phyloP scores from a whole-genome alignment of 1,139 yeast species.

The Neolecta irregularis region DNA sequence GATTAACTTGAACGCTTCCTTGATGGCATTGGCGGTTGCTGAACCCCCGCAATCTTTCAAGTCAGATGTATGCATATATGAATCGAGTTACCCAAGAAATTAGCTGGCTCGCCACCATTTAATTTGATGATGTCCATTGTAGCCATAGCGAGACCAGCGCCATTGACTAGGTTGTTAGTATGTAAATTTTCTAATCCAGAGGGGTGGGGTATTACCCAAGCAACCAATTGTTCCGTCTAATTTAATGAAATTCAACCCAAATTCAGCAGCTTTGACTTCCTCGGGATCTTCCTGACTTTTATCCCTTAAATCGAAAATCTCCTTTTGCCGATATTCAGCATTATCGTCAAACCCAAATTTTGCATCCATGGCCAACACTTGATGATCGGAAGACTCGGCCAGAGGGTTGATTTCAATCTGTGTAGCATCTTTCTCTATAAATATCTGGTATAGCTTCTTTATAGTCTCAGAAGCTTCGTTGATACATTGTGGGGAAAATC shows the following conservation, averaged over 20 bases:
- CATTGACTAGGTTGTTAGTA: constrained; percentile 52
- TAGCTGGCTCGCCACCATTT: constrained; percentile 98
- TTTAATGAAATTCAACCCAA: constrained; percentile 89
- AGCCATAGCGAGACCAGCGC: constrained; percentile 99
- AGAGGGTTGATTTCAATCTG: constrained; percentile 98
- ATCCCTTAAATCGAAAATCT: constrained; percentile 94
- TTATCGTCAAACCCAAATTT: constrained; percentile 95
- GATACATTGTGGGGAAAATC: constrained; percentile 63
- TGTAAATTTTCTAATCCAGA: background rate
- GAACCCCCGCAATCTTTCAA: constrained; percentile 94
- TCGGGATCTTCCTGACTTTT: constrained; percentile 95
- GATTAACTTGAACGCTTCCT: constrained; percentile 89
- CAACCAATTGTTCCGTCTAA: constrained; percentile 97
- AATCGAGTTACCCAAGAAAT: constrained; percentile 41
- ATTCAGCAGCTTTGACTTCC: constrained; percentile 81
- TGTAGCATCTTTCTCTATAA: constrained; percentile 83
- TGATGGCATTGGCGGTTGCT: constrained; percentile 96
- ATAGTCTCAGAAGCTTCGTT: constrained; percentile 81
- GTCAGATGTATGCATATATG: background rate
- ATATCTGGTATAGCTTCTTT: constrained; percentile 75
- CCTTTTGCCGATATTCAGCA: constrained; percentile 88
- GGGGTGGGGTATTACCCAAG: constrained; percentile 26
- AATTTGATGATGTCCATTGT: constrained; percentile 98
- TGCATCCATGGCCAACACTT: constrained; percentile 97
- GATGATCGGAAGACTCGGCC: constrained; percentile 79